A percentile compares a stretch with the other conserved stretches of the same genome.
phyloP scores from a whole-genome alignment of 75 land plant species.

The Pinus tabuliformis region DNA sequence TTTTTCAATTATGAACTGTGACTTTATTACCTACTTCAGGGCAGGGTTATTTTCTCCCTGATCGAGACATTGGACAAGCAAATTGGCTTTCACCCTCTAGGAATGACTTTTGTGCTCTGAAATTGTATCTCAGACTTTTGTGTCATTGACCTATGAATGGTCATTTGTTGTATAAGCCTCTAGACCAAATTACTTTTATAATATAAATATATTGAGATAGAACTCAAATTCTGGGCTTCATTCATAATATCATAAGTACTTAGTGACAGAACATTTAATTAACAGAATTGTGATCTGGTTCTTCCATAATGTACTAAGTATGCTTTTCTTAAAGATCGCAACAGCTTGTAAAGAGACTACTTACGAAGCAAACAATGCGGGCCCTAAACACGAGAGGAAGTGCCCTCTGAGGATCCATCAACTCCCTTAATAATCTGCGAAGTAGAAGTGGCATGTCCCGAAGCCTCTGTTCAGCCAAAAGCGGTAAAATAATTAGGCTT shows the following conservation, averaged over 20 bases:
- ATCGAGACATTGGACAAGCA: no score
- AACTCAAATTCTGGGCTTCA: no score
- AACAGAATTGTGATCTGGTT: neutral
- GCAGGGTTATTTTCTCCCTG: no score
- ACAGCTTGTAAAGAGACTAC: slow-evolving; percentile 14
- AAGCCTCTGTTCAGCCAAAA: slow-evolving; percentile 46
- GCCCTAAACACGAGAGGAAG: slow-evolving; percentile 78
- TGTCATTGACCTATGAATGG: no score
- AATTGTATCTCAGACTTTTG: no score
- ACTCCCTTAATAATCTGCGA: slow-evolving; percentile 70
- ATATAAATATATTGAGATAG: no score
- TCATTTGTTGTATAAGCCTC: no score
- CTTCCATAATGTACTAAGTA: neutral
- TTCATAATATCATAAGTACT: neutral
- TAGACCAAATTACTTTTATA: no score
- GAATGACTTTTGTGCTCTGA: no score
- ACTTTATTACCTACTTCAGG: no score
- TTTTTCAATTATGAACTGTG: no score
- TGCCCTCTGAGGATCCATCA: slow-evolving; percentile 82
- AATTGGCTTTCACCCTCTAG: no score
- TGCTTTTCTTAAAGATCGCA: neutral
- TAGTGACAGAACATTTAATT: neutral
- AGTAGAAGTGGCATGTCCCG: slow-evolving; percentile 81
- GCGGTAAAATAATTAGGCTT: neutral
- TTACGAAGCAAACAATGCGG: slow-evolving; percentile 66